Evolutionary conservation across 768 basidiomycete species (phyloP).

Genomic region (Boletus subcaerulescens): DNA sequence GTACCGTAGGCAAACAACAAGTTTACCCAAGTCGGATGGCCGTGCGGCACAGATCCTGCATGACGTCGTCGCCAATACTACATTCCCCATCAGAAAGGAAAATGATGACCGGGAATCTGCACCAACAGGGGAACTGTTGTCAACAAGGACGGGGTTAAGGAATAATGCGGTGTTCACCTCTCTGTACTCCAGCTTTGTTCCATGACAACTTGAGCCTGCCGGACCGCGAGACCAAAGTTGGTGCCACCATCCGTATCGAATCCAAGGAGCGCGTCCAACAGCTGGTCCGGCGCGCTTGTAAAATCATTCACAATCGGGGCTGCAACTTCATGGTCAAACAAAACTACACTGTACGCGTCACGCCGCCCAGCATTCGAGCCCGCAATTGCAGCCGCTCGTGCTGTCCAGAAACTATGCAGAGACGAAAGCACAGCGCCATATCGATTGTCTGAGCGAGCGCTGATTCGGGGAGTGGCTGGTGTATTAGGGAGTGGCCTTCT

Average conservation of each 20-base stretch:
- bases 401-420: slow-evolving; percentile 53
- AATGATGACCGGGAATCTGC: slow-evolving; percentile 30
- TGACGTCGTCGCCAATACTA: slow-evolving; percentile 32
- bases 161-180: slow-evolving; percentile 29
- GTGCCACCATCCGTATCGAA: slow-evolving; percentile 38
- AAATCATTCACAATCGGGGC: slow-evolving; percentile 44
- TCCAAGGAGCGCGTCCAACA: slow-evolving; percentile 39
- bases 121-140: neutral
- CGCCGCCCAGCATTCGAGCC: slow-evolving; percentile 32
- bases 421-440: slow-evolving; percentile 60
- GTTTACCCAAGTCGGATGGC: slow-evolving; percentile 45
- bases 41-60: slow-evolving; percentile 41
- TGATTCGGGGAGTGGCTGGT: slow-evolving; percentile 40
- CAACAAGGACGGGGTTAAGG: neutral
- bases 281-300: slow-evolving; percentile 40
- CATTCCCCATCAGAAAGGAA: slow-evolving; percentile 48
- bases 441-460: slow-evolving; percentile 40
- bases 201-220: slow-evolving; percentile 37
- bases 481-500: slow-evolving; percentile 43
- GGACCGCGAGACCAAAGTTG: slow-evolving; percentile 42
- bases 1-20: accelerated
- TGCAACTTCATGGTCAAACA: slow-evolving; percentile 36
- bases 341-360: slow-evolving; percentile 55
- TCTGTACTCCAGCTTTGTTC: slow-evolving; percentile 49
- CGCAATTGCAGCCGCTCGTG: slow-evolving; percentile 41